Percentiles rank a stretch among this genome's conserved stretches.
phyloP scores from a whole-genome alignment of 2,329 filamentous ascomycete genomes.

The Cryoendolithus antarcticus region DNA sequence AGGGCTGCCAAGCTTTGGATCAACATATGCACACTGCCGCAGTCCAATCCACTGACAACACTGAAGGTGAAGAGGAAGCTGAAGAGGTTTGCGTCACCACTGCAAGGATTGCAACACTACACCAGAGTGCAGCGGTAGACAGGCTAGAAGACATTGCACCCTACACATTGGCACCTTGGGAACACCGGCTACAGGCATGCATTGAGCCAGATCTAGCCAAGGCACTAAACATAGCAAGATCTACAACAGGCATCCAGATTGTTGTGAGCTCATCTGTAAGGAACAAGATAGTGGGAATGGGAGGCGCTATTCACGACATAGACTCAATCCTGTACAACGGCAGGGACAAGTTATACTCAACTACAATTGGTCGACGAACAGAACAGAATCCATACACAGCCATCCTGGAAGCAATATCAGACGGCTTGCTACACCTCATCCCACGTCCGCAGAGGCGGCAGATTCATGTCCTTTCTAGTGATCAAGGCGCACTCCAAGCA shows the following conservation, averaged over 20 bases:
- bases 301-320: neutral
- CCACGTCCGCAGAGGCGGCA: too few relatives aligned
- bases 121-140: neutral
- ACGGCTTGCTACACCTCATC: neutral
- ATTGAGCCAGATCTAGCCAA: too few relatives aligned
- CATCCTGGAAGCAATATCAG: slow-evolving; percentile 1
- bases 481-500: neutral
- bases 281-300: slow-evolving; percentile 1
- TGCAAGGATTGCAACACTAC: neutral
- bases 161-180: neutral
- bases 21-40: neutral
- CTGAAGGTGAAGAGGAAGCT: too few relatives aligned
- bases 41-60: neutral
- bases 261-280: slow-evolving; percentile 2
- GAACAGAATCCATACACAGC: neutral
- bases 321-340: slow-evolving; percentile 1
- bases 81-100: neutral
- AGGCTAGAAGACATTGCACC: neutral
- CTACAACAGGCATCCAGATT: neutral
- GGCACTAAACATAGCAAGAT: too few relatives aligned
- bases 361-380: neutral
- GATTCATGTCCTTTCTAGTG: neutral
- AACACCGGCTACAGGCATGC: too few relatives aligned
- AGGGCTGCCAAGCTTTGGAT: neutral
- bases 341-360: neutral